Conservation (phyloP, 345 rosid genomes). For the Murraya paniculata region DNA sequence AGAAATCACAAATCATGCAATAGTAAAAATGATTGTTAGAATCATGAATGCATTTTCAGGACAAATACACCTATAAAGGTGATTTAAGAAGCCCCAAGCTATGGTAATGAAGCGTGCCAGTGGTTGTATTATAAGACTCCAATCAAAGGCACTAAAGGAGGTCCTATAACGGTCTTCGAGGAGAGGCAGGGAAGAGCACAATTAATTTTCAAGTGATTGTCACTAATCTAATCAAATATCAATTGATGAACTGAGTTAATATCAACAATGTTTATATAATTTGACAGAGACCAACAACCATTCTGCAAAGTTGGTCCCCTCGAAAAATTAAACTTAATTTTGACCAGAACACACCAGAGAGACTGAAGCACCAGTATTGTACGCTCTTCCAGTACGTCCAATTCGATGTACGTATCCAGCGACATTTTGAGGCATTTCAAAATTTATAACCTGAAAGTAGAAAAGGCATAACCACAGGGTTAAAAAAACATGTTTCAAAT, state of each 20-base stretch:
- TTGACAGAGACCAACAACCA: background rate
- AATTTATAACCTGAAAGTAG: constrained; percentile 69
- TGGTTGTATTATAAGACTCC: background rate
- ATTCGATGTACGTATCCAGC: constrained; percentile 85
- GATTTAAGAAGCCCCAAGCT: background rate
- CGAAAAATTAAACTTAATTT: background rate
- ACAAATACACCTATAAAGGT: background rate
- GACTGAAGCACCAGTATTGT: constrained; percentile 60
- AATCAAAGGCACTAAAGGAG: background rate
- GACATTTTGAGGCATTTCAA: constrained; percentile 72
- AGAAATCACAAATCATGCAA: background rate
- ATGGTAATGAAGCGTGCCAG: background rate
- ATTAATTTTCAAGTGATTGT: background rate
- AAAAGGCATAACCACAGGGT: background rate
- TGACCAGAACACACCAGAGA: constrained; percentile 60
- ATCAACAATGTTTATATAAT: background rate
- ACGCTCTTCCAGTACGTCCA: constrained; percentile 96
- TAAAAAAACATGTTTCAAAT: background rate
- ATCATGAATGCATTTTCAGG: background rate
- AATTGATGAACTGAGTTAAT: background rate
- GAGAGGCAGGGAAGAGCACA: background rate
- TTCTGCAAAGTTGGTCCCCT: background rate
- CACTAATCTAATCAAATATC: background rate
- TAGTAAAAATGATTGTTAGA: background rate
- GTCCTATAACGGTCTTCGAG: background rate